Base-by-base conservation (phyloP, 768 basidiomycete species). In the Favolaschia claudopus region DNA sequence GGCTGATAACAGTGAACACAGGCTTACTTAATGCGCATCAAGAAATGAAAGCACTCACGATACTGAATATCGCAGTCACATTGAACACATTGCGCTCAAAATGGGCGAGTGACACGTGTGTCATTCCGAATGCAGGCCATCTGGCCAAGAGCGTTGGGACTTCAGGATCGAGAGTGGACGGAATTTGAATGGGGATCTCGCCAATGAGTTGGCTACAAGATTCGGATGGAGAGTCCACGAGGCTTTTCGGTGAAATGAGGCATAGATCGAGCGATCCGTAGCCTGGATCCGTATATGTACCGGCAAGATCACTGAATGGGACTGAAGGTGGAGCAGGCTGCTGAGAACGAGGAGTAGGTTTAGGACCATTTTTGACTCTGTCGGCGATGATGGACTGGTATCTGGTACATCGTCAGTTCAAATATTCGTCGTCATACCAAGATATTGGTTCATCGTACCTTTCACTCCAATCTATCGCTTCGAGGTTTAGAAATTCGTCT, bases 21-120 rank as follows among this genome's bases (percentile, higher is more conserved):
- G 19, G 42, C 44, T 19, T 7, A 57, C 43, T 14, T 7, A 7
- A 1, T 36, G 20, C 37, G 7, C 17, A 15, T 2, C 24, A 39
- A 24, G 27, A n/a, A 17, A 4, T 20, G 34, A 14, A 4, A 22
- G 36, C 8, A 58, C 61, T 48, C 27, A 72, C 70, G 15, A 63
- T 44, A 43, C 69, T 70, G 10, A 31, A 44, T 0, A 71, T 29
- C 3, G 14, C 20, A 15, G 51, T 43, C 20, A 69, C 22, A 37
- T 69, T 70, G 58, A 70, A 74, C 15, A 58, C 8, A 27, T 70
- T 67, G 7, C 58, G 65, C 31, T 67, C 58, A 37, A 70, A 72
- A 37, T 74, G 73, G 6, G 62, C 51, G 3, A 72, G 31, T 12
- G 51, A 53, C n/a, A 70, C 28, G 40, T 73, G 69, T 4, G 67